Conservation (phyloP, 2,329 filamentous ascomycete genomes). For the Mariannaea sp. region DNA sequence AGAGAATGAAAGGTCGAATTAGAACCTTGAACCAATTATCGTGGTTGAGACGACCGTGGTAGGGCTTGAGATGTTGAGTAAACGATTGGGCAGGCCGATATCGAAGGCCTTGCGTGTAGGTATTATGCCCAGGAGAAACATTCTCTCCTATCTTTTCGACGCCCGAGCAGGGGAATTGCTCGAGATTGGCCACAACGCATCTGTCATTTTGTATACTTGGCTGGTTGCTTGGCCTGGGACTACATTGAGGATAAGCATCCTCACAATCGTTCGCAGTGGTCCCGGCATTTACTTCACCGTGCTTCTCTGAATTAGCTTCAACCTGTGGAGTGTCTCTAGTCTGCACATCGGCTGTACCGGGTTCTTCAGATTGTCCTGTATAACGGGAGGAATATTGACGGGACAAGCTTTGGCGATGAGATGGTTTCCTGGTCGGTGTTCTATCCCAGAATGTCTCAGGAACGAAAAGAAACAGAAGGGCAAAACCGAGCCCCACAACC, state of each 20-base stretch:
- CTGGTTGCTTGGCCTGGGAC: too few species aligned
- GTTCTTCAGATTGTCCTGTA: constrained; percentile 26
- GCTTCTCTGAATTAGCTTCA: too few species aligned
- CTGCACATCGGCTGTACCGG: constrained; percentile 38
- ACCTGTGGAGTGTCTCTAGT: too few species aligned
- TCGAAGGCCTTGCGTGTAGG: constrained; percentile 74
- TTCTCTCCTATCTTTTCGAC: too few species aligned
- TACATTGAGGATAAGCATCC: too few species aligned
- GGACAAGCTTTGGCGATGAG: constrained; percentile 52
- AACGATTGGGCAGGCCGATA: constrained; percentile 72
- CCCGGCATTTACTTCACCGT: too few species aligned
- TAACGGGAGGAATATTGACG: constrained; percentile 53
- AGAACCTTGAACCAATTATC: constrained; percentile 83
- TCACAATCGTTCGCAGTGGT: too few species aligned
- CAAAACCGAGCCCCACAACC: constrained; percentile 70
- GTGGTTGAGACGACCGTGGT: constrained; percentile 75
- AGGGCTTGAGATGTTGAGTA: constrained; percentile 72
- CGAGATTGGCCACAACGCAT: too few species aligned
- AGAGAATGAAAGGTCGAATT: constrained; percentile 81
- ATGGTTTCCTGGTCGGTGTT: constrained; percentile 58
- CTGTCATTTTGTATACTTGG: too few species aligned
- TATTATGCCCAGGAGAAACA: too few species aligned
- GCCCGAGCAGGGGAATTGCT: too few species aligned
- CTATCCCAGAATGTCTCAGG: constrained; percentile 97
- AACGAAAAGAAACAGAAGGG: constrained; percentile 84